phyloP scores from a whole-genome alignment of 371 early-diverging fungal species.

The Paraphysoderma sedebokerense region DNA sequence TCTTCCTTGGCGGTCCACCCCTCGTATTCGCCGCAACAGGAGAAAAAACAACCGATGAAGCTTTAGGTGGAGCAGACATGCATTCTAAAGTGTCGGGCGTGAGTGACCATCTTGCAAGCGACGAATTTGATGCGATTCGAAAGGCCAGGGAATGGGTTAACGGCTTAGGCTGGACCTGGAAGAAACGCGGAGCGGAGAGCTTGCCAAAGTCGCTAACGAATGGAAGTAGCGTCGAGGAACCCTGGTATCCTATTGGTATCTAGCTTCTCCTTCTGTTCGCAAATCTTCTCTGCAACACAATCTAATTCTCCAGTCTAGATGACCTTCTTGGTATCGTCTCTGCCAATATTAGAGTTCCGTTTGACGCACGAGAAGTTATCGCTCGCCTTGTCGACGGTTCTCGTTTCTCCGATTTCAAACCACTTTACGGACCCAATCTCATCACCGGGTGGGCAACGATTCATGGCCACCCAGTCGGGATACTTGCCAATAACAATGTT shows the following conservation, averaged over 20 bases:
- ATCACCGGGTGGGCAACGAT: constrained; percentile 47
- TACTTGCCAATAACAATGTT: constrained; percentile 53
- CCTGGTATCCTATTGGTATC: too few species aligned
- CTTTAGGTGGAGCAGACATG: constrained; percentile 59
- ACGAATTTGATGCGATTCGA: constrained; percentile 42
- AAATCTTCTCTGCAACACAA: too few species aligned
- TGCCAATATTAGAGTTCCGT: constrained; percentile 43
- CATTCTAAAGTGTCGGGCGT: constrained; percentile 31
- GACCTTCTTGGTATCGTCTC: constrained; percentile 46
- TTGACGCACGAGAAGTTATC: constrained; percentile 49
- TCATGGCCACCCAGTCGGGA: constrained; percentile 51
- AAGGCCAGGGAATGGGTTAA: constrained; percentile 48
- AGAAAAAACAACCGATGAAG: constrained; percentile 49
- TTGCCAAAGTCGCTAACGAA: too few species aligned
- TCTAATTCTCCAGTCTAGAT: constrained; percentile 19
- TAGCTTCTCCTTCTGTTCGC: too few species aligned
- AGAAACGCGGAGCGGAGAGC: too few species aligned
- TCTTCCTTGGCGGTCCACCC: constrained; percentile 58
- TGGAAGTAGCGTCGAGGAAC: too few species aligned
- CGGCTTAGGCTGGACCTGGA: constrained; percentile 46
- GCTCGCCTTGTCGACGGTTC: constrained; percentile 48
- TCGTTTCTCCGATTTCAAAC: constrained; percentile 41
- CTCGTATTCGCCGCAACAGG: constrained; percentile 61
- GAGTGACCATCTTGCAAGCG: constrained; percentile 42
- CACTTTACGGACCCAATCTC: constrained; percentile 44